Conservation (phyloP, 2,329 filamentous ascomycete genomes). For the Talaromyces atroroseus region DNA sequence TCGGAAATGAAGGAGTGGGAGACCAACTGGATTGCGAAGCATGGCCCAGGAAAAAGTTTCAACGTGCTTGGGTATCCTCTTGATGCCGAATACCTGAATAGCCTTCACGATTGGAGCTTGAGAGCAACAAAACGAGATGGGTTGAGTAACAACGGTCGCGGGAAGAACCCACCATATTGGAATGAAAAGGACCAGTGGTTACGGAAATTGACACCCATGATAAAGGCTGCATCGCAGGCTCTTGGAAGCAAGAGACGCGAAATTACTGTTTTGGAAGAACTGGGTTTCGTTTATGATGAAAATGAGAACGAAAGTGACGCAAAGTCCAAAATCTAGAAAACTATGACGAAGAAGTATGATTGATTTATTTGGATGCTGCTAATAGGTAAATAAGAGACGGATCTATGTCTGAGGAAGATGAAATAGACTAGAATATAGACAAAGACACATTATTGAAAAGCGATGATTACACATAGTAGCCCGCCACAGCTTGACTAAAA, state of each 20-base stretch:
- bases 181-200: neutral
- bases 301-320: neutral
- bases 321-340: neutral
- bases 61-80: slow-evolving; percentile 49
- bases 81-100: slow-evolving; percentile 43
- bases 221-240: slow-evolving; percentile 7
- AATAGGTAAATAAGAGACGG: neutral
- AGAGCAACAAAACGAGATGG: slow-evolving; percentile 20
- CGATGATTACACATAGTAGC: neutral
- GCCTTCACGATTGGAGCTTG: slow-evolving; percentile 40
- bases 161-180: slow-evolving; percentile 45
- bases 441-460: neutral
- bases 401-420: neutral
- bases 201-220: slow-evolving; percentile 6
- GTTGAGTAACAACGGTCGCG: slow-evolving; percentile 42
- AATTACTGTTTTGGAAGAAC: neutral
- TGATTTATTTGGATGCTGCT: neutral
- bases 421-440: neutral
- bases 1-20: slow-evolving; percentile 69
- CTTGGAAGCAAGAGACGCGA: slow-evolving; percentile 4
- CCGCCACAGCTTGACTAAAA: slow-evolving; percentile 44
- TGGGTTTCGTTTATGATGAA: neutral
- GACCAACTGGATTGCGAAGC: slow-evolving; percentile 31
- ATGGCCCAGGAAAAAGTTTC: slow-evolving; percentile 47
- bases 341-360: neutral